Conservation (phyloP, 306 rosid genomes). For the Pterocarpus macrocarpus region DNA sequence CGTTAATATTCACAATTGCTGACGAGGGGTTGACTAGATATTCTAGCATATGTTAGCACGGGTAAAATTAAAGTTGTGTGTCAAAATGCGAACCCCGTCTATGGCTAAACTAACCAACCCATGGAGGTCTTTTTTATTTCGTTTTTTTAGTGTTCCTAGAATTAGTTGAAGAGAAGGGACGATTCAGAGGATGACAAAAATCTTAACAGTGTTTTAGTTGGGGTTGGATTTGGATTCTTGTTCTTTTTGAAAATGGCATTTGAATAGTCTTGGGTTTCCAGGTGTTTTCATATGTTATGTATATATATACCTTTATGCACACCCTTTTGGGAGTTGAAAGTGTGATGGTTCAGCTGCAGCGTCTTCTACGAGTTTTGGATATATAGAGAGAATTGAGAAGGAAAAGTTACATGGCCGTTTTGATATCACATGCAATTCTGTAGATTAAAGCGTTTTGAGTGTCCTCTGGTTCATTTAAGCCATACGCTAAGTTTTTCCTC, state of each 20-base stretch:
- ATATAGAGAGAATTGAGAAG: slow-evolving; percentile 17
- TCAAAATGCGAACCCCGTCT: not conserved
- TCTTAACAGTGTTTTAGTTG: slow-evolving; percentile 48
- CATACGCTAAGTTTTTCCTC: not conserved
- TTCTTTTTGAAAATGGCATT: slow-evolving; percentile 12
- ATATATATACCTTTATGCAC: slow-evolving; percentile 17
- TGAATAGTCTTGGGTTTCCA: slow-evolving; percentile 8
- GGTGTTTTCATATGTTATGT: slow-evolving; percentile 4
- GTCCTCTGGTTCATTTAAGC: slow-evolving; percentile 24
- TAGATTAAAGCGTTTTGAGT: not conserved
- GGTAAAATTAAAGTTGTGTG: not conserved
- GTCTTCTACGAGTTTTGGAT: not conserved
- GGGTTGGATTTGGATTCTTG: slow-evolving; percentile 51
- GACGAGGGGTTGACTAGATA: slow-evolving; percentile 36
- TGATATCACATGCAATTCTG: slow-evolving; percentile 7
- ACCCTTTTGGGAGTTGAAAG: slow-evolving; percentile 20
- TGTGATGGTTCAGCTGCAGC: not conserved
- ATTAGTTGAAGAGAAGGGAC: slow-evolving; percentile 20
- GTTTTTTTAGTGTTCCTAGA: not conserved
- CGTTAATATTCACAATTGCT: slow-evolving; percentile 9
- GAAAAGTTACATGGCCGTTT: slow-evolving; percentile 22
- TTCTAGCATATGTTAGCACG: not conserved
- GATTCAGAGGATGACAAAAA: slow-evolving; percentile 14
- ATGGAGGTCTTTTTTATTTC: not conserved
- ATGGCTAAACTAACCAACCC: slow-evolving; percentile 31